Conservation (phyloP, 2,329 filamentous ascomycete species). For the Ophiocordyceps robertsii region DNA sequence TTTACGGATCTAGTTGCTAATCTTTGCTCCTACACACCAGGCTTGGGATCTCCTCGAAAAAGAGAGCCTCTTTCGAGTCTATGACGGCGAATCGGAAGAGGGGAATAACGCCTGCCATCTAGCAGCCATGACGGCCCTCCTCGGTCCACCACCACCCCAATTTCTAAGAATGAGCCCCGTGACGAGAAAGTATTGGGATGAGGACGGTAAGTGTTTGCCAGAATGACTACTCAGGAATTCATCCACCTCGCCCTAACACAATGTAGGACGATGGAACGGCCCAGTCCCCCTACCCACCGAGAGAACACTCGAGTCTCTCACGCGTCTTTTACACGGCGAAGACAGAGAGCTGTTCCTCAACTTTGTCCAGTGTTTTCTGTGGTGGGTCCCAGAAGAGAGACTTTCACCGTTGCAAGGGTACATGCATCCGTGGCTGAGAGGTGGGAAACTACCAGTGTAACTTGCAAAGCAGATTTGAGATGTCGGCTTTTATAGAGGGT, state of each 20-base stretch:
- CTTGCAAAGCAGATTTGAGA: too few relatives aligned
- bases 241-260: too few relatives aligned
- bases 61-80: conserved; percentile 10
- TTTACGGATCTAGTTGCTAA: conserved; percentile 4
- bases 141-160: conserved; percentile 13
- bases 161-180: conserved; percentile 10
- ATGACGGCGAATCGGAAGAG: conserved; percentile 7
- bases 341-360: too few relatives aligned
- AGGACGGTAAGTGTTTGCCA: conserved; percentile 11
- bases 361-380: conserved; percentile 6
- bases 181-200: conserved; percentile 13
- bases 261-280: too few relatives aligned
- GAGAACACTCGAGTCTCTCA: too few relatives aligned
- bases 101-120: conserved; percentile 14
- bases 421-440: conserved; percentile 11
- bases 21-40: conserved; percentile 3
- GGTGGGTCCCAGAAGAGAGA: conserved; percentile 13
- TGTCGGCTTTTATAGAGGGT: too few relatives aligned
- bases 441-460: too few relatives aligned
- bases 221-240: conserved; percentile 3
- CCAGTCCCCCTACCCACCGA: too few relatives aligned
- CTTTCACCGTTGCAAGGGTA: conserved; percentile 6
- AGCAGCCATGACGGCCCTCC: conserved; percentile 13
- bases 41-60: conserved; percentile 12
- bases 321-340: too few relatives aligned